Evolutionary conservation across 148 eudicot species (phyloP).

Genomic region (Vaccinium darrowii): DNA sequence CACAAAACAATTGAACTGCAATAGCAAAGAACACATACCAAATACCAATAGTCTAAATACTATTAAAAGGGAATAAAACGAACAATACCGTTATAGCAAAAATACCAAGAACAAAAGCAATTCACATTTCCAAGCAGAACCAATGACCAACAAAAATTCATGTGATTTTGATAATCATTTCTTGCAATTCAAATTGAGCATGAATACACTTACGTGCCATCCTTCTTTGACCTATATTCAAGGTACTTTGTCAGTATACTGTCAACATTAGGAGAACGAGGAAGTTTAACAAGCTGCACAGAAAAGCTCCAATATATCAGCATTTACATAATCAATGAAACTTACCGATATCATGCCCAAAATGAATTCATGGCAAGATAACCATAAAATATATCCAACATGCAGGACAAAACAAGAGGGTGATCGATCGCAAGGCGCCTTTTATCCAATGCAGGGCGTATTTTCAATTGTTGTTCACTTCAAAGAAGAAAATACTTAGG

Average conservation of each 20-base stretch:
- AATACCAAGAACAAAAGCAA: neutral
- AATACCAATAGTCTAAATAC: neutral
- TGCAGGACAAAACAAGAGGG: neutral
- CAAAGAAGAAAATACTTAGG: neutral
- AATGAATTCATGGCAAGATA: neutral
- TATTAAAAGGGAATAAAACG: neutral
- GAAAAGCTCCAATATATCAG: constrained; percentile 15
- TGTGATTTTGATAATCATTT: neutral
- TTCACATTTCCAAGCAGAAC: constrained; percentile 4
- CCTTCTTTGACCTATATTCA: constrained; percentile 79
- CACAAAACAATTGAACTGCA: neutral
- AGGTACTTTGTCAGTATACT: constrained; percentile 77
- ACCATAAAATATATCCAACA: neutral
- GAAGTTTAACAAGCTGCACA: constrained; percentile 88
- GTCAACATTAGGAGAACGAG: constrained; percentile 88
- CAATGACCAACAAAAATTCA: neutral
- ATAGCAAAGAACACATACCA: neutral
- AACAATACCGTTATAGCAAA: neutral
- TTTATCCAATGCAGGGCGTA: neutral
- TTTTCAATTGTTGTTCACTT: neutral
- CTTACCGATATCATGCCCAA: neutral
- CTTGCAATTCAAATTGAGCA: neutral
- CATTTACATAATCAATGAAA: neutral
- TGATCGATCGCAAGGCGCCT: neutral
- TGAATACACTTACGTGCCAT: constrained; percentile 68